Evolutionary conservation across 1,284 basidiomycete genomes (phyloP).

Genomic region (Blastosporella zonata): DNA sequence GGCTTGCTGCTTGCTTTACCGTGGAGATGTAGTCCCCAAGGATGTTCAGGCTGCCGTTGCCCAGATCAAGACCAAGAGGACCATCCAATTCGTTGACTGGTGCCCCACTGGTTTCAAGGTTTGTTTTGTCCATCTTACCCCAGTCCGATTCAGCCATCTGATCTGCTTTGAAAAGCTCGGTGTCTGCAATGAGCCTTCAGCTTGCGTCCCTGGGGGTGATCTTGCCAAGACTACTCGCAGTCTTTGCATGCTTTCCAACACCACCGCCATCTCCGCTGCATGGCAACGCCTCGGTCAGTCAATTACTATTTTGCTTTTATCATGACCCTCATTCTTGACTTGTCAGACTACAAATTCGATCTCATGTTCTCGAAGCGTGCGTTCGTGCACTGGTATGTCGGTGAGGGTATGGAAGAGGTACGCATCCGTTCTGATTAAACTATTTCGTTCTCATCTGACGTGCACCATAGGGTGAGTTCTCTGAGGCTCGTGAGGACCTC

Average conservation of each 20-base stretch:
- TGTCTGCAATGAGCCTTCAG: conserved; percentile 95
- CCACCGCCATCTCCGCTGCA: conserved; percentile 91
- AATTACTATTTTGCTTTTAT: background rate
- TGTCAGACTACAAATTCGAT: conserved; percentile 94
- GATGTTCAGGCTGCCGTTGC: conserved; percentile 93
- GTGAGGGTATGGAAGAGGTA: conserved; percentile 97
- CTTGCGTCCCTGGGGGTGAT: conserved; percentile 90
- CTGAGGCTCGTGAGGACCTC: conserved; percentile 95
- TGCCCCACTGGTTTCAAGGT: conserved; percentile 97
- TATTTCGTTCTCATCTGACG: conserved; percentile 9
- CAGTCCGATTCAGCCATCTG: conserved; percentile 41
- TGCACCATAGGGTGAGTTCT: conserved; percentile 79
- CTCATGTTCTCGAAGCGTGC: conserved; percentile 96
- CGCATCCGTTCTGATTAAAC: conserved; percentile 8
- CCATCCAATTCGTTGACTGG: conserved; percentile 98
- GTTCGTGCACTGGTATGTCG: conserved; percentile 98
- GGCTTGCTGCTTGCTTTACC: conserved; percentile 88
- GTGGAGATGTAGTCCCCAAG: conserved; percentile 97
- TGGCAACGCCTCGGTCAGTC: conserved; percentile 84
- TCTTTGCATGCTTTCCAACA: conserved; percentile 96
- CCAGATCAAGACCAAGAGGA: conserved; percentile 94
- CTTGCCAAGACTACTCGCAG: conserved; percentile 93
- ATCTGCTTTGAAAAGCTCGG: conserved; percentile 58
- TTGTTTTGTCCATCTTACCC: conserved; percentile 40
- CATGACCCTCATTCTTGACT: background rate